Percentiles rank a stretch among this genome's conserved stretches.
Evolutionary conservation across 78 protist genomes (phyloP).

Genomic region (Pigoraptor vietnamica): DNA sequence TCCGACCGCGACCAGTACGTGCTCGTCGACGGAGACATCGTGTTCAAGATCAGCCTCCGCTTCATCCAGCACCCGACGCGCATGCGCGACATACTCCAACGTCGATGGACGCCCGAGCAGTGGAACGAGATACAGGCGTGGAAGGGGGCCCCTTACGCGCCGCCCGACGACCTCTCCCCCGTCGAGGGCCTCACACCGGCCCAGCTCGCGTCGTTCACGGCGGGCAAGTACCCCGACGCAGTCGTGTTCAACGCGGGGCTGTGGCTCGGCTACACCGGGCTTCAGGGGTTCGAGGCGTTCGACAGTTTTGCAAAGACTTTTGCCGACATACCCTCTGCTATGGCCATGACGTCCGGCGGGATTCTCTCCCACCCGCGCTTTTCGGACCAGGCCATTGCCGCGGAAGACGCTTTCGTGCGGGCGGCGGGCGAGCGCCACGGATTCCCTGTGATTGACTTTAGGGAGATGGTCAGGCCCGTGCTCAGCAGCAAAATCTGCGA

Average conservation of each 20-base stretch:
- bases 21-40: background rate
- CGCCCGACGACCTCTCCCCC: background rate
- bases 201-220: background rate
- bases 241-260: background rate
- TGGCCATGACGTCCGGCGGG: background rate
- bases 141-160: background rate
- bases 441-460: background rate
- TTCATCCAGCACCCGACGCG: background rate
- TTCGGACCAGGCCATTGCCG: background rate
- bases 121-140: background rate
- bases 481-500: no score
- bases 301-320: background rate
- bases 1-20: background rate
- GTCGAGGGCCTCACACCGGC: background rate
- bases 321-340: background rate
- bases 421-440: background rate
- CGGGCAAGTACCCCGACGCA: background rate
- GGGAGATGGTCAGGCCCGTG: background rate
- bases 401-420: background rate
- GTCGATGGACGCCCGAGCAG: background rate
- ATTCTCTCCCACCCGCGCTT: background rate
- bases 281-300: background rate
- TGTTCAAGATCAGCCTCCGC: background rate
- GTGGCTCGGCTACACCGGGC: background rate
- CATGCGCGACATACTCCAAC: background rate